Evolutionary conservation across 2,329 filamentous ascomycete genomes (phyloP).

Genomic region (Aspergillus floridensis): DNA sequence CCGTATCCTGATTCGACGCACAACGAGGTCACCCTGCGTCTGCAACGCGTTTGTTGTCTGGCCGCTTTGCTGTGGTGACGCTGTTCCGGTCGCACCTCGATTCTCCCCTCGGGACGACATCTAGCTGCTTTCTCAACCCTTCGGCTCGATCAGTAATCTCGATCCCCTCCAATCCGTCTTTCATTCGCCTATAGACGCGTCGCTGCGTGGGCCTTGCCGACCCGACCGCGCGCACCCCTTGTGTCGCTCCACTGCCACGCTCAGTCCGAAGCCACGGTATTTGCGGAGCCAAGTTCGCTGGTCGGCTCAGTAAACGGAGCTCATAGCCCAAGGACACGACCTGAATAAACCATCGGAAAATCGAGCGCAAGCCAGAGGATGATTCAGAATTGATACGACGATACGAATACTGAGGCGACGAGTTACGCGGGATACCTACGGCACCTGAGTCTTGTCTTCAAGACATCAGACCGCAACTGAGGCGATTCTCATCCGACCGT

Average conservation of each 20-base stretch:
- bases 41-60: slow-evolving; percentile 21
- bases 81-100: slow-evolving; percentile 8
- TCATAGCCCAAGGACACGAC: slow-evolving; percentile 5
- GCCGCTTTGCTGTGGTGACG: slow-evolving; percentile 9
- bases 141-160: neutral
- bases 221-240: slow-evolving; percentile 7
- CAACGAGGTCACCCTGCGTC: slow-evolving; percentile 14
- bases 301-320: slow-evolving; percentile 26
- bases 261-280: neutral
- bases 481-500: slow-evolving; percentile 11
- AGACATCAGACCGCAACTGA: slow-evolving; percentile 11
- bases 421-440: slow-evolving; percentile 20
- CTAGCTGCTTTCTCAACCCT: neutral
- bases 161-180: slow-evolving; percentile 3
- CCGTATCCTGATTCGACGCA: slow-evolving; percentile 19
- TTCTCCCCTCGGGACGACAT: slow-evolving; percentile 7
- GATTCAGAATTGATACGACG: slow-evolving; percentile 23
- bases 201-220: slow-evolving; percentile 6
- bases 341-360: neutral
- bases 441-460: slow-evolving; percentile 22
- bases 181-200: slow-evolving; percentile 9
- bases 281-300: slow-evolving; percentile 28
- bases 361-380: slow-evolving; percentile 28
- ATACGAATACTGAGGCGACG: slow-evolving; percentile 26
- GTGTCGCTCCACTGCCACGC: slow-evolving; percentile 3